A percentile compares a stretch with the other conserved stretches of the same genome.
Conservation (phyloP, 768 basidiomycete species). For the Boletus pseudo-olivaceus region DNA sequence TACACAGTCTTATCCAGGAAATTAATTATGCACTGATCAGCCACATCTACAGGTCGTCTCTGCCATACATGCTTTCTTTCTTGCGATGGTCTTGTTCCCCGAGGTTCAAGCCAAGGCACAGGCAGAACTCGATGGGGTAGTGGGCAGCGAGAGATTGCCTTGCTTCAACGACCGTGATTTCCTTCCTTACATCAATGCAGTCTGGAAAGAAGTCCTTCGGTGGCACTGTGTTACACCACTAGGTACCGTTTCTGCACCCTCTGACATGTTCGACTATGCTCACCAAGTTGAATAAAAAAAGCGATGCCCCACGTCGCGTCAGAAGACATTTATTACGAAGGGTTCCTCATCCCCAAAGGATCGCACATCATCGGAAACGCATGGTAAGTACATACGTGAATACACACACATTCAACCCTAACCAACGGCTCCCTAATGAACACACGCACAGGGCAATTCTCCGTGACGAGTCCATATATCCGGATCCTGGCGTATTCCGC, state of each 20-base stretch:
- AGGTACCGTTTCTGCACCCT: slow-evolving; percentile 26
- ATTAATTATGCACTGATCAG: slow-evolving; percentile 25
- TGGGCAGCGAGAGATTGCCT: slow-evolving; percentile 22
- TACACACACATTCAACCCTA: not conserved
- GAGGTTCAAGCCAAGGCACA: slow-evolving; percentile 24
- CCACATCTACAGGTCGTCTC: slow-evolving; percentile 10
- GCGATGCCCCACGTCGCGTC: slow-evolving; percentile 14
- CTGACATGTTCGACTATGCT: not conserved
- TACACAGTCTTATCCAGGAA: slow-evolving; percentile 31
- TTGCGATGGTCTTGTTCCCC: slow-evolving; percentile 24
- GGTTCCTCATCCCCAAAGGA: slow-evolving; percentile 24
- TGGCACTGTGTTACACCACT: slow-evolving; percentile 19
- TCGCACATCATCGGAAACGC: slow-evolving; percentile 19
- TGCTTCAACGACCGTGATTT: slow-evolving; percentile 17
- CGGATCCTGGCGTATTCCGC: slow-evolving; percentile 30
- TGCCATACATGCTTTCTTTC: slow-evolving; percentile 19
- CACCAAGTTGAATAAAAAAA: not conserved
- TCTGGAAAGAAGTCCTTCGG: slow-evolving; percentile 25
- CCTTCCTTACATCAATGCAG: slow-evolving; percentile 25
- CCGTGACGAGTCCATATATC: slow-evolving; percentile 42
- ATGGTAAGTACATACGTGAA: slow-evolving; percentile 19
- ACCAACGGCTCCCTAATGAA: not conserved
- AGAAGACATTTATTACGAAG: slow-evolving; percentile 19
- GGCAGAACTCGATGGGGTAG: slow-evolving; percentile 23
- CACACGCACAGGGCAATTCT: slow-evolving; percentile 45